Base-by-base conservation (phyloP, 257 asterid genomes). In the Plantago elongata region DNA sequence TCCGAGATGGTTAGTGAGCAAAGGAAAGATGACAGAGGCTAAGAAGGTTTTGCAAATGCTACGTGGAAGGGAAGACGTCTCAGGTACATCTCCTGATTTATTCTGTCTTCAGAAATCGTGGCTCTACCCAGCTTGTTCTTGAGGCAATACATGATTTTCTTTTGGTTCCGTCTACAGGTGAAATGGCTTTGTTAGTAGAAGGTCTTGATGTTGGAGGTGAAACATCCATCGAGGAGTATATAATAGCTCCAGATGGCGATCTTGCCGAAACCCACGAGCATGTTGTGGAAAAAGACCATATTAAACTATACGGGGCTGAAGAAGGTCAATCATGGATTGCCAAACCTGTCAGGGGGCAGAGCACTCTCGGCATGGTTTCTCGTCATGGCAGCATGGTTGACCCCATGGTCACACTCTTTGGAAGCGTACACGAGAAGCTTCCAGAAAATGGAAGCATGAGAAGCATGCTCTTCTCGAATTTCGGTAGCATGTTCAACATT, bases 271-370 rank as follows among this genome's bases (percentile, higher is more conserved):
- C 13, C 78, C 81, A 77, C 13, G 96, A 89, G 6, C 84, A 83
- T n/a, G 89, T 62, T 3, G 74, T 49, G 38, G 84, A 84, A 45
- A 78, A 80, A 66, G 88, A 81, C 27, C 81, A 65, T 11, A 85
- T 93, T 76, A 89, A 82, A 72, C 66, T 93, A 43, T 87, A 89
- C 13, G 99, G 99, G 3, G 95, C 99, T 22, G 96, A 87, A 71
- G 99, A 82, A 72, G 99, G 97, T 52, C 91, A 76, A 59, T 93
- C 97, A 11, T 93, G 94, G 95, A 66, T 89, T 11, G 99, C 99
- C 46, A 87, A 85, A 66, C 96, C 99, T 3, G 93, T 82, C 4
- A 70, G 71, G 13, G 94, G 95, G 7, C 96, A 76, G 68, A 85
- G 94, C 62, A 78, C 83, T 34, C 88, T 93, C 5, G 89, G 84